Base-by-base conservation (phyloP, 306 rosid species). In the Dalbergia oliveri region DNA sequence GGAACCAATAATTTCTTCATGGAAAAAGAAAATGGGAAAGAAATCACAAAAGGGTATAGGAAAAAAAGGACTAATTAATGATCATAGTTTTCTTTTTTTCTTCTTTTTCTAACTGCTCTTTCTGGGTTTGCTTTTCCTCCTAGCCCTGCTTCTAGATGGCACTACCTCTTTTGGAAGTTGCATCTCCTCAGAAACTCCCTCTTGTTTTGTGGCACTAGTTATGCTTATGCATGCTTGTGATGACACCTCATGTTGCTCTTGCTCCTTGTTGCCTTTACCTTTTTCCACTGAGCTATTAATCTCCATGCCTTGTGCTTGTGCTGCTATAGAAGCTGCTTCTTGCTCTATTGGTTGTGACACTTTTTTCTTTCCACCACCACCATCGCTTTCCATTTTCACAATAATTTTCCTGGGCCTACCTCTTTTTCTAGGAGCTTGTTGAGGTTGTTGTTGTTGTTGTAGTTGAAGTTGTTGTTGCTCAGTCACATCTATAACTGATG, bases 51-150 rank as follows among this genome's bases (percentile, higher is more conserved):
- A 15, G 53, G 75, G 61, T 21, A 31, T 1, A 64, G 51, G n/a
- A n/a, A 37, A 50, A 4, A 39, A 61, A 49, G 5, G 37, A 47
- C 11, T 53, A 58, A 45, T 4, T 1, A 62, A 0, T 50, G 8
- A 7, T 5, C 8, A 4, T 10, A 37, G 7, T 16, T 26, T 26
- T 26, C 1, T 26, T 15, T 69, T 26, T 39, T 9, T 2, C 31
- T 15, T 69, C 31, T 15, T 69, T 26, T 47, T 43, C 47, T 73
- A 88, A 81, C 92, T 92, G 66, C 98, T 94, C 86, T 94, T 94
- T 87, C 89, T 89, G 87, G 98, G 98, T 79, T 82, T 94, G 89
- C 93, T 84, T 87, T 94, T 94, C 65, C 97, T 62, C 75, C 97
- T 89, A 18, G 92, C 89, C 77, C 89, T 88, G 86, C 94, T 91